phyloP scores from a whole-genome alignment of 257 asterid species.

The Coffea eugenioides region DNA sequence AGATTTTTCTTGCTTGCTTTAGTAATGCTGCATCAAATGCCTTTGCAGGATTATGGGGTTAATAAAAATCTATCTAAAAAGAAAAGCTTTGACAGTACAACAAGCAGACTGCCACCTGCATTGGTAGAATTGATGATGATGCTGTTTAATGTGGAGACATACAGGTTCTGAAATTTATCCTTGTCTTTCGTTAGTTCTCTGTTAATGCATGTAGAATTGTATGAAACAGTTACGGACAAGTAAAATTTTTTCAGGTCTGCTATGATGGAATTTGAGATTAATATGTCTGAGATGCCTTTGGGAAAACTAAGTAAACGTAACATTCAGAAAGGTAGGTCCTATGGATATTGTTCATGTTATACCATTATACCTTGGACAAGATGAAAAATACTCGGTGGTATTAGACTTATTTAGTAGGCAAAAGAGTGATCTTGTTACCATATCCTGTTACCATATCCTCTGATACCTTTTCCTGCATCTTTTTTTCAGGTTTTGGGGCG shows the following conservation, averaged over 20 bases:
- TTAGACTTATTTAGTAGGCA: background rate
- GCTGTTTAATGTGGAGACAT: constrained; percentile 92
- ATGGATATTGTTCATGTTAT: background rate
- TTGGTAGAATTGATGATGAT: constrained; percentile 80
- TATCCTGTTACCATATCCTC: background rate
- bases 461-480: constrained; percentile 19
- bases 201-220: constrained; percentile 21
- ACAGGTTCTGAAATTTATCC: constrained; percentile 54
- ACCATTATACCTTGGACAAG: background rate
- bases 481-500: constrained; percentile 84
- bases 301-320: constrained; percentile 92
- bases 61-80: constrained; percentile 47
- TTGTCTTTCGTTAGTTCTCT: constrained; percentile 3
- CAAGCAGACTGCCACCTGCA: constrained; percentile 71
- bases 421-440: constrained; percentile 8
- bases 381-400: constrained; percentile 11
- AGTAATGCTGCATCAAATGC: background rate
- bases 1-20: constrained; percentile 21
- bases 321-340: constrained; percentile 72
- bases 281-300: constrained; percentile 98
- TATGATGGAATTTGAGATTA: constrained; percentile 97
- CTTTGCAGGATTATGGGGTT: constrained; percentile 87
- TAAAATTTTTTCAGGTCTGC: constrained; percentile 71
- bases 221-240: constrained; percentile 14
- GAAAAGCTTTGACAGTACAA: constrained; percentile 52